phyloP scores from a whole-genome alignment of 805 yeast genomes.

The Ogataea siamensis region DNA sequence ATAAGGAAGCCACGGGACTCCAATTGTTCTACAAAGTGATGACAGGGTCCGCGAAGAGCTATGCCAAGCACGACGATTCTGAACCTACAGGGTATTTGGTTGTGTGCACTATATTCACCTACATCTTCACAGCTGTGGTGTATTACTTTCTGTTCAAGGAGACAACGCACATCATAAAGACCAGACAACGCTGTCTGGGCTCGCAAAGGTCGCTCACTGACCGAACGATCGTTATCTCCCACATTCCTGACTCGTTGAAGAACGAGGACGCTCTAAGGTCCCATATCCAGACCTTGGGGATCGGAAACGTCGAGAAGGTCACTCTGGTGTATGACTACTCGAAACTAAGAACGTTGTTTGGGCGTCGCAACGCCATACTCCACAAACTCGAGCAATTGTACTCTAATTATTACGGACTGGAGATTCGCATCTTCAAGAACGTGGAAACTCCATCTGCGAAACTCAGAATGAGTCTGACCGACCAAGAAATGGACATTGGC shows the following conservation, averaged over 20 bases:
- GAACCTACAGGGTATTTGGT: conserved; percentile 40
- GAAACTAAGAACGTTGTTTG: conserved; percentile 40
- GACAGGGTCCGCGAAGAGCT: conserved; percentile 8
- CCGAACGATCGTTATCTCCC: conserved; percentile 53
- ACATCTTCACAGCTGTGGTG: conserved; percentile 48
- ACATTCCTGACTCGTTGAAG: conserved; percentile 48
- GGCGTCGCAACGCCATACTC: conserved; percentile 34
- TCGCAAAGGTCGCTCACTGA: conserved; percentile 60
- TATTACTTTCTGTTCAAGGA: conserved; percentile 44
- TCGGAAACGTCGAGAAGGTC: conserved; percentile 53
- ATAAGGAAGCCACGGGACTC: conserved; percentile 27
- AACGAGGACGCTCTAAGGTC: conserved; percentile 42
- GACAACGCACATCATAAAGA: conserved; percentile 48
- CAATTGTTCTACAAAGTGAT: conserved; percentile 9
- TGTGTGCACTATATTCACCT: conserved; percentile 56
- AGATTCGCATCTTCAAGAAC: conserved; percentile 34
- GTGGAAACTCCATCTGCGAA: conserved; percentile 29
- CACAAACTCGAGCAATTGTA: conserved; percentile 41
- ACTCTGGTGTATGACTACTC: conserved; percentile 44
- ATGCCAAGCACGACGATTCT: conserved; percentile 24
- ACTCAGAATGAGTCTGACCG: conserved; percentile 23
- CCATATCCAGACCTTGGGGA: conserved; percentile 54
- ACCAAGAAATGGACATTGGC: conserved; percentile 1
- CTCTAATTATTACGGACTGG: conserved; percentile 41
- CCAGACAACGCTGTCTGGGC: conserved; percentile 57